These are phyloP conservation scores for Obelidium mucronatum DNA, from an alignment of 192 early-diverging fungal genomes.

Conservation along the genomic window DNA sequence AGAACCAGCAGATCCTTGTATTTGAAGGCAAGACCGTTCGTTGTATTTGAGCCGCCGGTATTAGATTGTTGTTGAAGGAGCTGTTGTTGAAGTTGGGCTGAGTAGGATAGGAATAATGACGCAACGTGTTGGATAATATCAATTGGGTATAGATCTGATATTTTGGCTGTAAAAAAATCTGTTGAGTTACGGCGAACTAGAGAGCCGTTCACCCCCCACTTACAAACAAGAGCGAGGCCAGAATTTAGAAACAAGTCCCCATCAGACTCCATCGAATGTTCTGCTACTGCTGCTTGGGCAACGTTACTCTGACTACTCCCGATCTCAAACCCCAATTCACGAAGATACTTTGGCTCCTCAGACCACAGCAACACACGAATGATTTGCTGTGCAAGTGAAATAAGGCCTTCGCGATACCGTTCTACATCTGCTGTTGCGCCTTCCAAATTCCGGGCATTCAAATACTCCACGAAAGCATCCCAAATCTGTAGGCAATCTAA, in stretches of 20 bases:
- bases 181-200: too few species aligned
- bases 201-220: too few species aligned
- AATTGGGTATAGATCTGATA: constrained; percentile 31
- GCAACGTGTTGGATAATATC: constrained; percentile 24
- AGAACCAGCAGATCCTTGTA: background rate
- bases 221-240: too few species aligned
- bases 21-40: background rate
- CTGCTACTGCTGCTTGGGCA: too few species aligned
- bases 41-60: background rate
- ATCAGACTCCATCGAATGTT: too few species aligned
- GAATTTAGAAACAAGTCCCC: too few species aligned
- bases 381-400: background rate
- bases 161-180: constrained; percentile 37
- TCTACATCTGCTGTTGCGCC: background rate
- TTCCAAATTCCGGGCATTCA: background rate
- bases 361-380: constrained; percentile 13
- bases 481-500: background rate
- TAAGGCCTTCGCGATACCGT: constrained; percentile 18
- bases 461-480: constrained; percentile 12
- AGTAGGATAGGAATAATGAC: background rate
- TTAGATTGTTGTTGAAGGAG: too few species aligned
- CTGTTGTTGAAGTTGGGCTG: background rate
- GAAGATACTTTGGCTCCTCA: constrained; percentile 10
- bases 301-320: too few species aligned
- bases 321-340: background rate